A percentile compares a stretch with the other conserved stretches of the same genome.
phyloP scores from a whole-genome alignment of 2,329 filamentous ascomycete genomes.

The Trichoderma atroviride region DNA sequence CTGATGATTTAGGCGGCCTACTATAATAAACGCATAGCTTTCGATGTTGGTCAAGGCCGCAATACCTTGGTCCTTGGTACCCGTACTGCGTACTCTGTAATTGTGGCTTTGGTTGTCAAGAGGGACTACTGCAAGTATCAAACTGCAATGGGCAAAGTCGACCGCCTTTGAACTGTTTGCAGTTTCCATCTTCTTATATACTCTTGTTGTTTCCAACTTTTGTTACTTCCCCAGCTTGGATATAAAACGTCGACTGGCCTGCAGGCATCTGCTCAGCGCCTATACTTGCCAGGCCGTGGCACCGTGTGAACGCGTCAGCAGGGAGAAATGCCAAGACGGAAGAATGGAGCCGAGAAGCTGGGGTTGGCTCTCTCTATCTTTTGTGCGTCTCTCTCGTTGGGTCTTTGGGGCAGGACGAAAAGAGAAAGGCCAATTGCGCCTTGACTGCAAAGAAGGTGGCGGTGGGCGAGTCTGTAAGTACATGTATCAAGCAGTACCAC shows the following conservation, averaged over 20 bases:
- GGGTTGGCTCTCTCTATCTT: not conserved
- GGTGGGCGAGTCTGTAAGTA: not conserved
- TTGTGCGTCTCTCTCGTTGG: not conserved
- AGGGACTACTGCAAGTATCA: not conserved
- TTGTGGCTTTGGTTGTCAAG: not conserved
- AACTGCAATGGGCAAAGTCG: not conserved
- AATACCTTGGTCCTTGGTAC: too few species aligned
- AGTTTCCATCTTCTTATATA: not conserved
- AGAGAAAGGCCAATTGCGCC: conserved; percentile 7
- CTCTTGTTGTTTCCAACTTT: not conserved
- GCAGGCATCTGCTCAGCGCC: not conserved
- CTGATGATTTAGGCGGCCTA: too few species aligned
- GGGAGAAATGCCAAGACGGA: conserved; percentile 17
- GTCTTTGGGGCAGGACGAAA: not conserved
- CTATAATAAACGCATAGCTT: too few species aligned
- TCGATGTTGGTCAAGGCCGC: too few species aligned
- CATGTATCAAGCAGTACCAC: not conserved
- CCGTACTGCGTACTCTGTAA: too few species aligned
- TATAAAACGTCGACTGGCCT: not conserved
- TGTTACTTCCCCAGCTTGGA: not conserved
- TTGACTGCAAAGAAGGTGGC: not conserved
- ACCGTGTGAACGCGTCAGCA: conserved; percentile 10
- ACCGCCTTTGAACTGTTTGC: not conserved
- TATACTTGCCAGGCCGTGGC: not conserved
- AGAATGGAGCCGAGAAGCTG: conserved; percentile 12